These are phyloP conservation scores for Panicum miliaceum DNA, from an alignment of 176 grass and related monocot species.

Conservation along the genomic window DNA sequence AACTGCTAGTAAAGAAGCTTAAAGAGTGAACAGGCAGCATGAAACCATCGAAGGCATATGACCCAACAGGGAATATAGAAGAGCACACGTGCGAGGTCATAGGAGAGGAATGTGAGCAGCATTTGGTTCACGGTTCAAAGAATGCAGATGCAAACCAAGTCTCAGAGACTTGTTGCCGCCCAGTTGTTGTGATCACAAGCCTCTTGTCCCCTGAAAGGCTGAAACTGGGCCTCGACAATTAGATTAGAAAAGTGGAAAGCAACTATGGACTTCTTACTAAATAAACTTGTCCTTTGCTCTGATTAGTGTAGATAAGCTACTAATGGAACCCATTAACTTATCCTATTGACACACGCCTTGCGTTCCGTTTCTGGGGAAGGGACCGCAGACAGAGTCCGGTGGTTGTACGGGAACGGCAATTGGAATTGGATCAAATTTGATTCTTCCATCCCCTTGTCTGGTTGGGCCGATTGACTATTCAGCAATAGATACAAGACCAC, in stretches of 20 bases:
- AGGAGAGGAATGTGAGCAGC: slow-evolving; percentile 8
- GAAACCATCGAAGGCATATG: background rate
- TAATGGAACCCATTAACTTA: background rate
- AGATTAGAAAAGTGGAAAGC: slow-evolving; percentile 2
- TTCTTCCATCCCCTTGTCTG: background rate
- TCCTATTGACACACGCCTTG: background rate
- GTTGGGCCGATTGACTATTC: background rate
- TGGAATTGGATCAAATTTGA: background rate
- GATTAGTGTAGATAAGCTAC: slow-evolving; percentile 27
- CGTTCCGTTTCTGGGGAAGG: background rate
- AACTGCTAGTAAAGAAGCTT: background rate
- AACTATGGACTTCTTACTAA: background rate
- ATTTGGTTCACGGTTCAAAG: background rate
- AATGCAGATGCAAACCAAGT: background rate
- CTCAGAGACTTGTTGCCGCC: background rate
- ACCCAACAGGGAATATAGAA: background rate
- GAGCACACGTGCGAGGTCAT: background rate
- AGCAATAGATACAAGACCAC: background rate
- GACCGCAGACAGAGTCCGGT: background rate
- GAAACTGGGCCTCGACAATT: background rate
- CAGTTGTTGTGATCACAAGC: background rate
- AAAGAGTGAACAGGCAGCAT: background rate
- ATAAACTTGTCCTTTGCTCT: background rate
- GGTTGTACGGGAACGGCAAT: background rate
- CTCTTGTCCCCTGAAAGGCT: background rate